A percentile compares a stretch with the other conserved stretches of the same genome.
Evolutionary conservation across 768 basidiomycete species (phyloP).

Genomic region (Naganishia antarctica): DNA sequence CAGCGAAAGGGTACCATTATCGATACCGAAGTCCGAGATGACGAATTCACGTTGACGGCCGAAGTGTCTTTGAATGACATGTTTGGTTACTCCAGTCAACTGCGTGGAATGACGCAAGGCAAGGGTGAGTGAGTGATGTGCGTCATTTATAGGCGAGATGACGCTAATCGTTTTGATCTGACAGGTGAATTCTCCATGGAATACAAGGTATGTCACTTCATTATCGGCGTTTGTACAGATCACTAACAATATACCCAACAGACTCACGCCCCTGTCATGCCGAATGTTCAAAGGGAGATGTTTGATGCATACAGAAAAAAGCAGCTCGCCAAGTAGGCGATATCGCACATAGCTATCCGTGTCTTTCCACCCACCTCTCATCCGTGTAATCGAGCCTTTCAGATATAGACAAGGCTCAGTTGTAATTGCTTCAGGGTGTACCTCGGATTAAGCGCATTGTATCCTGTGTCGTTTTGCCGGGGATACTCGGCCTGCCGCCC

Average conservation of each 20-base stretch:
- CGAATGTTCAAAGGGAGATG: slow-evolving; percentile 80
- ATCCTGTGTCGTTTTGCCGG: too few species aligned
- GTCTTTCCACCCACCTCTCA: slow-evolving; percentile 3
- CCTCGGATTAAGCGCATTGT: too few species aligned
- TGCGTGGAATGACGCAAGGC: slow-evolving; percentile 91
- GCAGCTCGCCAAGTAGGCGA: slow-evolving; percentile 51
- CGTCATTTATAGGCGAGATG: slow-evolving; percentile 50
- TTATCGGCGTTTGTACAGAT: slow-evolving; percentile 31
- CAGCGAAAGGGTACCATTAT: slow-evolving; percentile 86
- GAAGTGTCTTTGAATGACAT: slow-evolving; percentile 96
- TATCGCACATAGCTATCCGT: not conserved
- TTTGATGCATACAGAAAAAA: slow-evolving; percentile 81
- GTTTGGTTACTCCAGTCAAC: slow-evolving; percentile 92
- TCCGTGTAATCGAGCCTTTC: not conserved
- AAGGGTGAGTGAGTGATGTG: slow-evolving; percentile 78
- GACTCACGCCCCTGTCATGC: slow-evolving; percentile 74
- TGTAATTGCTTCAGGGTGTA: too few species aligned
- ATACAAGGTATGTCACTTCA: slow-evolving; percentile 54
- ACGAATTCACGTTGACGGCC: slow-evolving; percentile 85
- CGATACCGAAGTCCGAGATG: slow-evolving; percentile 92
- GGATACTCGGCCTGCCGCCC: too few species aligned
- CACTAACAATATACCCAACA: not conserved
- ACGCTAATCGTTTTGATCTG: slow-evolving; percentile 3
- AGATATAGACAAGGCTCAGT: too few species aligned
- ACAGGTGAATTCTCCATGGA: slow-evolving; percentile 55